Evolutionary conservation across 1,139 yeast genomes (phyloP).

Genomic region (Debaryomyces nepalensis): DNA sequence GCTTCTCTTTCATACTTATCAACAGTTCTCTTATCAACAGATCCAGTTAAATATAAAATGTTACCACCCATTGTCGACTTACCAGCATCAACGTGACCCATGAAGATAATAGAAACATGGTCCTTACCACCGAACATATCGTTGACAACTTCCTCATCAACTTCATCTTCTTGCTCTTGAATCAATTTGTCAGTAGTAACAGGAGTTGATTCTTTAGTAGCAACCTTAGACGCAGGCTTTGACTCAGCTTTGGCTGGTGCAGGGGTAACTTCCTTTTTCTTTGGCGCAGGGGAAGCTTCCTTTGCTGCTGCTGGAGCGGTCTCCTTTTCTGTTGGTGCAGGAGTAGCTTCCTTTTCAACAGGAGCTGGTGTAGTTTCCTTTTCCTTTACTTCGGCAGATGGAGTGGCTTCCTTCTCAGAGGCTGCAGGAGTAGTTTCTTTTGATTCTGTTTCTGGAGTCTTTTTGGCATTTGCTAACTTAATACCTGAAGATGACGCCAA

Average conservation of each 20-base stretch:
- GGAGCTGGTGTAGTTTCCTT: constrained; percentile 20
- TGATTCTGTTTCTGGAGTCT: constrained; percentile 35
- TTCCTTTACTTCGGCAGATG: constrained; percentile 4
- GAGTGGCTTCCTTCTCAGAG: constrained; percentile 20
- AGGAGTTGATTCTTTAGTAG: constrained; percentile 26
- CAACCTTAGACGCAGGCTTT: constrained; percentile 16
- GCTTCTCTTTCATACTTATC: constrained; percentile 98
- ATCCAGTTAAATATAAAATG: constrained; percentile 87
- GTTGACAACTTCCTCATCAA: constrained; percentile 85
- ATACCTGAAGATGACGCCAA: constrained; percentile 68
- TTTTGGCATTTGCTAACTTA: constrained; percentile 65
- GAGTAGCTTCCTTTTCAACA: constrained; percentile 18
- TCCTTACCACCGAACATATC: constrained; percentile 98
- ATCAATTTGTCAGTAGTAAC: constrained; percentile 53
- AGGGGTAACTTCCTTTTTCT: constrained; percentile 16
- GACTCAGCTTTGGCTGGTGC: constrained; percentile 15
- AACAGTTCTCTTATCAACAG: constrained; percentile 98
- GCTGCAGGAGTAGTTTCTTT: constrained; percentile 26
- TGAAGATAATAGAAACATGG: constrained; percentile 92
- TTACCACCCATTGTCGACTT: constrained; percentile 99
- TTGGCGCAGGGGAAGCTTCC: neutral
- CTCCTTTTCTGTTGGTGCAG: constrained; percentile 16
- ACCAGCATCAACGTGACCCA: constrained; percentile 99
- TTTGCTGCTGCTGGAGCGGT: constrained; percentile 2
- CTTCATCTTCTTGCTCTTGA: constrained; percentile 80